Evolutionary conservation across 2,329 filamentous ascomycete genomes (phyloP).

Genomic region (Aspergillus vadensis): DNA sequence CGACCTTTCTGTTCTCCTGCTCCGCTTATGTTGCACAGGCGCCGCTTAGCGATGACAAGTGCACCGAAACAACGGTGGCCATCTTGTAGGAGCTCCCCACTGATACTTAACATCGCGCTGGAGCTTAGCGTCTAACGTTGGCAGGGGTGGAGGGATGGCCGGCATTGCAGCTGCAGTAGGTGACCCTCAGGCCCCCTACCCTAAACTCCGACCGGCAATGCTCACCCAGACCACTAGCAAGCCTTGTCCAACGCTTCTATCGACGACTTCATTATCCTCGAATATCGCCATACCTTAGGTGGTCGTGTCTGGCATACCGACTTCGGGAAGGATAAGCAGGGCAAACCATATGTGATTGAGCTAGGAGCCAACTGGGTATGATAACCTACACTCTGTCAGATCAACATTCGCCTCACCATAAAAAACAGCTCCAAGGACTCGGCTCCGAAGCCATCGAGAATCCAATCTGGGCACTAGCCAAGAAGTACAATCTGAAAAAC

Average conservation of each 20-base stretch:
- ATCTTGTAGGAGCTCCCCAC: conserved; percentile 30
- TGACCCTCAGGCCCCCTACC: neutral
- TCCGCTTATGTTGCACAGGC: conserved; percentile 24
- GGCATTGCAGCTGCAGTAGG: conserved; percentile 63
- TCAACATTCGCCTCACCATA: neutral
- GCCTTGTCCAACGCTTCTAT: conserved; percentile 63
- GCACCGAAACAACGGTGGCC: conserved; percentile 36
- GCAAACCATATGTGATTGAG: conserved; percentile 61
- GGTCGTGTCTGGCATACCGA: conserved; percentile 61
- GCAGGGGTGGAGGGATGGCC: conserved; percentile 60
- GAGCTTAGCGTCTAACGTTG: conserved; percentile 4
- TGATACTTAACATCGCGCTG: neutral
- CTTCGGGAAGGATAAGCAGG: conserved; percentile 57
- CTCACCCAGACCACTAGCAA: conserved; percentile 46
- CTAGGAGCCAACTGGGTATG: conserved; percentile 68
- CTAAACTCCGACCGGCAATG: neutral
- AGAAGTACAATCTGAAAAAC: conserved; percentile 61
- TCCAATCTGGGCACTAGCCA: conserved; percentile 62
- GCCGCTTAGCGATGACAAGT: conserved; percentile 20
- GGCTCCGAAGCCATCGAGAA: conserved; percentile 42
- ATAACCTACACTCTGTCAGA: neutral
- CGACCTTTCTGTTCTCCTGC: neutral
- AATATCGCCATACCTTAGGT: conserved; percentile 64
- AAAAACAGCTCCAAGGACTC: conserved; percentile 45
- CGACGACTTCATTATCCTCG: conserved; percentile 66